Conservation (phyloP, 73 alveolate species). For the Tetrahymena borealis region DNA sequence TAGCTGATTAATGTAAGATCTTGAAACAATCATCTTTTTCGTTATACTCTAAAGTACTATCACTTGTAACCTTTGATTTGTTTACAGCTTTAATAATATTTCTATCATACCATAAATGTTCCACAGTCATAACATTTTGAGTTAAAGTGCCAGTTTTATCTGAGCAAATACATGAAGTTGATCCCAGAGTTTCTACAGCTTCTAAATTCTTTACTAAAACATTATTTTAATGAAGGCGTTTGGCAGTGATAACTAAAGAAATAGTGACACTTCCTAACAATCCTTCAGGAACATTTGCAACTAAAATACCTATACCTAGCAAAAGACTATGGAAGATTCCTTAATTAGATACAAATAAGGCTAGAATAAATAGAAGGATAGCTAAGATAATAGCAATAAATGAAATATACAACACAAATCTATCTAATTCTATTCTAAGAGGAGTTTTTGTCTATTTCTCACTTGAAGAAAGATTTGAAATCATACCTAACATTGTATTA, state of each 20-base stretch:
- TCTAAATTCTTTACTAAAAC: constrained; percentile 66
- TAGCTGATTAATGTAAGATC: constrained; percentile 24
- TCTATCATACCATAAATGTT: constrained; percentile 82
- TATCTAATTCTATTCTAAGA: constrained; percentile 71
- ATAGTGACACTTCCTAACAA: constrained; percentile 81
- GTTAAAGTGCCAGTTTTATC: constrained; percentile 83
- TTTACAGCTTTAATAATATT: constrained; percentile 69
- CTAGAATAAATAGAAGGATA: constrained; percentile 64
- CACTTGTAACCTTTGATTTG: constrained; percentile 50
- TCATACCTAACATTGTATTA: constrained; percentile 78
- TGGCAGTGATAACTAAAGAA: constrained; percentile 82
- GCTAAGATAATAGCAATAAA: constrained; percentile 74
- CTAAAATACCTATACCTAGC: constrained; percentile 59
- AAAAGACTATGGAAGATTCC: constrained; percentile 59
- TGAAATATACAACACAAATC: constrained; percentile 73
- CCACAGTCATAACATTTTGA: constrained; percentile 92
- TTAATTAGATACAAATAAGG: constrained; percentile 15
- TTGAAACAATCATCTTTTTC: constrained; percentile 8
- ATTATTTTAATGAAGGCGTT: constrained; percentile 61
- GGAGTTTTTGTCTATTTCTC: constrained; percentile 75
- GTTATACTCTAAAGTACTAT: constrained; percentile 40
- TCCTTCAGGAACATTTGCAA: constrained; percentile 68
- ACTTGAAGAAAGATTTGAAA: constrained; percentile 72
- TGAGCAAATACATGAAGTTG: constrained; percentile 67
- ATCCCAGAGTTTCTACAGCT: constrained; percentile 73